phyloP scores from a whole-genome alignment of 2,329 filamentous ascomycete species.

The Tympanopsis confertula region DNA sequence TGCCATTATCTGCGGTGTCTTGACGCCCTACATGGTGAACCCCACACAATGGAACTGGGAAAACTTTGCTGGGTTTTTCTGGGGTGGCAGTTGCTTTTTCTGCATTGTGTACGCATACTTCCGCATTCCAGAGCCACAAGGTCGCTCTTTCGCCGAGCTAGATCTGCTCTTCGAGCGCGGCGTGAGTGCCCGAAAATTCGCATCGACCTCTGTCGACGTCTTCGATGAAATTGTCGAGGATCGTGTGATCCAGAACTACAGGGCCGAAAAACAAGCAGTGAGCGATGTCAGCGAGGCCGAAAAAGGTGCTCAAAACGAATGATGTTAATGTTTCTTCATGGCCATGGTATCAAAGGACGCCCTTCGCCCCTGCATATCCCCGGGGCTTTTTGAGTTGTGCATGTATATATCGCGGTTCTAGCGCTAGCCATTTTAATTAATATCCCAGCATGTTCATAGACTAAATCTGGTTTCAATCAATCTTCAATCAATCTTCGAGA shows the following conservation, averaged over 20 bases:
- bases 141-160: slow-evolving; percentile 74
- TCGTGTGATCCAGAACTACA: slow-evolving; percentile 34
- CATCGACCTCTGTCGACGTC: slow-evolving; percentile 41
- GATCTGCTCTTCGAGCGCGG: slow-evolving; percentile 72
- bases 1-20: slow-evolving; percentile 66
- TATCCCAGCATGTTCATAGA: no score
- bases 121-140: slow-evolving; percentile 67
- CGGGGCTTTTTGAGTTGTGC: no score
- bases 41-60: slow-evolving; percentile 77
- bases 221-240: slow-evolving; percentile 38
- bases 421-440: no score
- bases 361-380: no score
- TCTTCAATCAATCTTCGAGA: no score
- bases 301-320: slow-evolving; percentile 4
- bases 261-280: slow-evolving; percentile 15
- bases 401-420: no score
- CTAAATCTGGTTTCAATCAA: no score
- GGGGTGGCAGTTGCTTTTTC: slow-evolving; percentile 68
- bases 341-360: no score
- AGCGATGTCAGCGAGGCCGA: slow-evolving; percentile 16
- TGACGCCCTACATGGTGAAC: slow-evolving; percentile 91
- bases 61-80: slow-evolving; percentile 81
- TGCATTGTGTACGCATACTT: slow-evolving; percentile 77
- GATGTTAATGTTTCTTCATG: background rate
- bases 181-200: slow-evolving; percentile 64